Conservation (phyloP, 1,139 yeast species). For the Hansenula lynferdii region DNA sequence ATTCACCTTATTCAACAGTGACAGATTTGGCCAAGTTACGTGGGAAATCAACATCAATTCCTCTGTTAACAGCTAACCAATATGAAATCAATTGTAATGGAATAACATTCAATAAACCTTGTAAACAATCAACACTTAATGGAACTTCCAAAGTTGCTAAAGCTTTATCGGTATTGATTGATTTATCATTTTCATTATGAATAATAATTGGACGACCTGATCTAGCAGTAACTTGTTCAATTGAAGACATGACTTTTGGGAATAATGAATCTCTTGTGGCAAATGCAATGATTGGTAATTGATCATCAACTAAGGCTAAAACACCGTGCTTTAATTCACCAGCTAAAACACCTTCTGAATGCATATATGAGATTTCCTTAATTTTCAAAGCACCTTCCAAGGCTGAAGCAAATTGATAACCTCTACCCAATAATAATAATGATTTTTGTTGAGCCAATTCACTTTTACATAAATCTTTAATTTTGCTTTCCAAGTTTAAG, state of each 20-base stretch:
- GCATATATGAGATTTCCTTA: slow-evolving; percentile 98
- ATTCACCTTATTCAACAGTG: slow-evolving; percentile 59
- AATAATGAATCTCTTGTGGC: slow-evolving; percentile 97
- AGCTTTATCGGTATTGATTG: slow-evolving; percentile 49
- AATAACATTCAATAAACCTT: slow-evolving; percentile 90
- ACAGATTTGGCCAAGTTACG: slow-evolving; percentile 98
- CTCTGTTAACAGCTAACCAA: slow-evolving; percentile 95
- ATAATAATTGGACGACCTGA: slow-evolving; percentile 95
- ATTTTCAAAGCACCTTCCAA: slow-evolving; percentile 98
- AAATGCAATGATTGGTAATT: slow-evolving; percentile 90
- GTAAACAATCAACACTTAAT: slow-evolving; percentile 93
- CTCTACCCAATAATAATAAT: slow-evolving; percentile 89
- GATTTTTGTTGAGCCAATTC: slow-evolving; percentile 80
- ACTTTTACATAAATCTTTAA: slow-evolving; percentile 70
- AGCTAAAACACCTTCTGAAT: slow-evolving; percentile 98
- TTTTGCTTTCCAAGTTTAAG: slow-evolving; percentile 64
- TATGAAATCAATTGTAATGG: slow-evolving; percentile 96
- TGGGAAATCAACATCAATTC: slow-evolving; percentile 98
- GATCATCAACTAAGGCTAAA: slow-evolving; percentile 91
- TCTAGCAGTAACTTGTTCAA: slow-evolving; percentile 96
- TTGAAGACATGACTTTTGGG: slow-evolving; percentile 94
- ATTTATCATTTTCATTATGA: slow-evolving; percentile 82
- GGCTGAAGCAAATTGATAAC: slow-evolving; percentile 96
- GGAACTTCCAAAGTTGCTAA: slow-evolving; percentile 85
- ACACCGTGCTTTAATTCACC: slow-evolving; percentile 99